Evolutionary conservation across 2,329 filamentous ascomycete genomes (phyloP), one percentile per base, ranked within the genome.

Genomic region (Diplodia corticola): DNA sequence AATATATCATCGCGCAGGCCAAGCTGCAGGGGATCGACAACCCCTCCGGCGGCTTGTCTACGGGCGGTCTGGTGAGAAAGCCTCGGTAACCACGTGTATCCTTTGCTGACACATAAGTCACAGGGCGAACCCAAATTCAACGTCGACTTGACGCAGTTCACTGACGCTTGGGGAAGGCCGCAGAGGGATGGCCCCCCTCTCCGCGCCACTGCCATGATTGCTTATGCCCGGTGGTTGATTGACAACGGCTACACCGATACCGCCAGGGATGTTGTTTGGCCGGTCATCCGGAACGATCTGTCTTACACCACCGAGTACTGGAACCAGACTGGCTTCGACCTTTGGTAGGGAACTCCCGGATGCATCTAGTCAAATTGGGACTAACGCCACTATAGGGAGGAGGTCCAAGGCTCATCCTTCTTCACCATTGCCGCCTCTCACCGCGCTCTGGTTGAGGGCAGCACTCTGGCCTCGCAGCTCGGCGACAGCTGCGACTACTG

Each of bases 141-240:
- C 28, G 76, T 74, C 30, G 70, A 80, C 69, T 72, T 77, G 46
- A 68, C 78, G 51, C 70, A 76, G 1, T 79, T 77, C 59, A 73
- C 70, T 20, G 75, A 70, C 3, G 73, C 75, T 3, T 81, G 79
- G 80, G 80, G 79, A 26, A 73, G 80, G 0, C 80, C 80, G 3
- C 80, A 81, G 69, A 75, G 78, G 9, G 80, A 82, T 65, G 80
- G 80, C 1, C 80, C 80, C 15, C 78, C 80, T 33, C 73, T 82
- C 12, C 75, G 80, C 24, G 77, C 79, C 13, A 71, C 79, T 28
- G 79, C 80, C 3, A 71, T 81, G 26, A 81, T 81, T 68, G 71
- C 72, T 17, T 81, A 80, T 54, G 70, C 80, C 2, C 75, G 73
- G 4, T 75, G 74, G 50, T 77, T 79, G 69, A 79, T 66, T 17